Base-by-base conservation (phyloP, 2,329 filamentous ascomycete genomes). In the Dothistroma septosporum region DNA sequence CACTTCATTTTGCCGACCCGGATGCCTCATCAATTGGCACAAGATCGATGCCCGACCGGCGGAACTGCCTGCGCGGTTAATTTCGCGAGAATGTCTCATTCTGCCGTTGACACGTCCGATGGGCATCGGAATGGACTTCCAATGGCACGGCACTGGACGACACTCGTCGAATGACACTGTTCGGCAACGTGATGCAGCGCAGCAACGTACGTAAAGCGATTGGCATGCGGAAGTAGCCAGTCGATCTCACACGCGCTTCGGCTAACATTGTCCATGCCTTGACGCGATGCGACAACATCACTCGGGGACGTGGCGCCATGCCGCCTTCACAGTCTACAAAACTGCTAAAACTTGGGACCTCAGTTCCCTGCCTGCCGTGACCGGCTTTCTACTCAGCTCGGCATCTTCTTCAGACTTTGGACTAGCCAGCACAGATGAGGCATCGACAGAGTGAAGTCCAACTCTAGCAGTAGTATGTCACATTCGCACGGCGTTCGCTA, bases 1-100 rank as follows among this genome's bases (percentile, higher is more conserved):
- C 48, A 24, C 1, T 37, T 9, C 55, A 52, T 52, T 58, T 47
- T 52, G 55, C 55, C 55, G 55, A 58, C 55, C 46, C 47, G 31
- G 28, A 48, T 48, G 55, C 55, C 24, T 49, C 32, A 22, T 8
- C 32, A 16, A 54, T 21, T 54, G 32, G 52, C 21, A 37, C 24
- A 5, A 28, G 28, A 32, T 16, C 14, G 10, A 53, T n/a, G 21
- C 52, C 52, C 32, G 33, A 37, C 52, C 5, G 52, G 24, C 33
- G 52, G 52, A 41, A 14, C 8, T 44, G 41, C 41, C 41, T 44
- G 37, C 41, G 41, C 41, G 41, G 8, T n/a, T 1, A 44, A 4
- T 6, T 9, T 19, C n/a, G 41, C n/a, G 41, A 8, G 4, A 9
- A 14, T 44, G 10, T 44, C 41, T 44, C 41, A 44, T 44, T 19